Conservation (phyloP, 176 grass and related monocot species). For the Chloris gayana region DNA sequence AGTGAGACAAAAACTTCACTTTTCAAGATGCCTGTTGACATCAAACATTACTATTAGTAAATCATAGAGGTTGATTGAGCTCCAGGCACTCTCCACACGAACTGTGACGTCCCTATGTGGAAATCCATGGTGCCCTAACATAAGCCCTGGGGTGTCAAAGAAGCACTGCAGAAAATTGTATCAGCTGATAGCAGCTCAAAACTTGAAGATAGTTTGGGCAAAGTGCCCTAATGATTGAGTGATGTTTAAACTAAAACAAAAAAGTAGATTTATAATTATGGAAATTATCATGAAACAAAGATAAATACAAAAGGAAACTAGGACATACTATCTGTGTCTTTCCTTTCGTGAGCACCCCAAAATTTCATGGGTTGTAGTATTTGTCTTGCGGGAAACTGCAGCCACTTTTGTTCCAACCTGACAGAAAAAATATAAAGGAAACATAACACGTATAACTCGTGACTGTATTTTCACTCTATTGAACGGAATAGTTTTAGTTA, state of each 20-base stretch:
- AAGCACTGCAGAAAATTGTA: conserved; percentile 72
- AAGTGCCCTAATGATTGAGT: not conserved
- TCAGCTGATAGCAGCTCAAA: conserved; percentile 39
- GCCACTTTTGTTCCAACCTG: conserved; percentile 94
- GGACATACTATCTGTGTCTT: conserved; percentile 91
- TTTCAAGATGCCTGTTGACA: conserved; percentile 76
- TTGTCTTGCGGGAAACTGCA: conserved; percentile 96
- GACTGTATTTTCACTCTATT: not conserved
- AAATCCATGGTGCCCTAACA: conserved; percentile 88
- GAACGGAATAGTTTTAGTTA: not conserved
- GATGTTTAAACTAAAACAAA: not conserved
- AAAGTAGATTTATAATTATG: not conserved
- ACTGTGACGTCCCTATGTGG: conserved; percentile 82
- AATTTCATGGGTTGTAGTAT: conserved; percentile 94
- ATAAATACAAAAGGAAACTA: not conserved
- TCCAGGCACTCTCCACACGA: conserved; percentile 96
- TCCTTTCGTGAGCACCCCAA: conserved; percentile 94
- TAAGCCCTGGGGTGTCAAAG: conserved; percentile 95
- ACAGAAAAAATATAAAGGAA: conserved; percentile 19
- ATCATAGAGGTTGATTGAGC: conserved; percentile 87
- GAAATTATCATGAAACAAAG: not conserved
- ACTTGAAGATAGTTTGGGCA: conserved; percentile 5
- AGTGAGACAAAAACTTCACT: conserved; percentile 51
- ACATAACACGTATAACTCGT: not conserved
- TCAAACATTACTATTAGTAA: conserved; percentile 94